Base-by-base conservation (phyloP, 257 asterid genomes). In the Gentiana dahurica region DNA sequence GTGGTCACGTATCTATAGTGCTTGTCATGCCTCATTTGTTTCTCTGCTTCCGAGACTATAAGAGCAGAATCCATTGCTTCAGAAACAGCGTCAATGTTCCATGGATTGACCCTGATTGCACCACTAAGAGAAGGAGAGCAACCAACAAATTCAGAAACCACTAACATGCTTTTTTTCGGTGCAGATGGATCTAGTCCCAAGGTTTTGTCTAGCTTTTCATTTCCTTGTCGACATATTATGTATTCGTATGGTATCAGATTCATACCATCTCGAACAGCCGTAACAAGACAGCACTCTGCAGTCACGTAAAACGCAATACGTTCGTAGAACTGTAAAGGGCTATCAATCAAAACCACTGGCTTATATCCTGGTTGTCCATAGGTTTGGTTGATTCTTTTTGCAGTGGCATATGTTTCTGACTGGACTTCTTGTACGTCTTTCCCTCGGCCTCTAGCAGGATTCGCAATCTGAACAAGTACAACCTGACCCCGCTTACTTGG, bases 201-300 rank as follows among this genome's bases (percentile, higher is more conserved):
- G 9, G 76, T 71, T 57, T 61, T 54, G 34, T 87, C 91, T 3
- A 87, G 76, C 67, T 65, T 71, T 55, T 65, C 74, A 1, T 86
- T 87, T 57, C 94, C 95, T 72, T 84, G 89, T 53, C 94, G 70
- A 44, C 94, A 81, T 15, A 87, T 81, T 44, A 87, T 62, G 70
- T 87, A 87, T 67, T 87, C 95, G 34, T 87, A 87, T 4, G 95
- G 95, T 66, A 87, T 87, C 49, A 87, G 75, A 65, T 87, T 87
- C 95, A 87, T 87, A 60, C 95, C 95, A 36, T 87, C 95, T 68
- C 95, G 71, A 37, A 86, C 95, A 8, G 95, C 95, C 50, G 95
- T 86, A 35, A 86, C 95, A 3, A 87, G 89, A 63, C 95, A 87
- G 70, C 95, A 87, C 72, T 84, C 95, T 0, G 94, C 75, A 50